Evolutionary conservation across 73 alveolate genomes (phyloP).

Genomic region (Blepharisma japonicum): DNA sequence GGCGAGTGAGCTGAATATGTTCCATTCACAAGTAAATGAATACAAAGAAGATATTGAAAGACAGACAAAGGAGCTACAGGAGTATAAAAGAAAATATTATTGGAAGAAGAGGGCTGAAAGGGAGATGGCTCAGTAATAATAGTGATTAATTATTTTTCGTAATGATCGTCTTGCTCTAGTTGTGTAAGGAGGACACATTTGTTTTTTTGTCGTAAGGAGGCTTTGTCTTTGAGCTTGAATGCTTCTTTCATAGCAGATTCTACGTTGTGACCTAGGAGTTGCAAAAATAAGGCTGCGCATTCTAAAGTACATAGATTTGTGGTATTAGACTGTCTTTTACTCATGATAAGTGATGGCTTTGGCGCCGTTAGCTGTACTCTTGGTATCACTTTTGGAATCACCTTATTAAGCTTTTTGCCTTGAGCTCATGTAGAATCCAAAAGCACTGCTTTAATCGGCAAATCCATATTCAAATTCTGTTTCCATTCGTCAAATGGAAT

Average conservation of each 20-base stretch:
- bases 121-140: background rate
- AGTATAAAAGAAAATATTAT: constrained; percentile 82
- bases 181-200: no score
- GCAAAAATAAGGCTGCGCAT: constrained; percentile 27
- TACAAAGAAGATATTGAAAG: constrained; percentile 90
- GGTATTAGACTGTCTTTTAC: background rate
- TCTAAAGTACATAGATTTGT: constrained; percentile 2
- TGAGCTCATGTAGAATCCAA: constrained; percentile 17
- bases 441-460: background rate
- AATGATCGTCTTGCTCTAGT: no score
- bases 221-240: no score
- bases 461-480: background rate
- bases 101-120: constrained; percentile 81
- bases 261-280: no score
- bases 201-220: no score
- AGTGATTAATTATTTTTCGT: background rate
- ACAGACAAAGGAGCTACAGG: constrained; percentile 89
- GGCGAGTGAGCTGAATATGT: constrained; percentile 94
- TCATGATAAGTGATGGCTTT: background rate
- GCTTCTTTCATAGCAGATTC: no score
- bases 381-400: background rate
- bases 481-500: background rate
- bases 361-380: background rate
- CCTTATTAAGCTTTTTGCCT: background rate
- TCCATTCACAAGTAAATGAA: constrained; percentile 92